Evolutionary conservation across 768 basidiomycete genomes (phyloP), one percentile per base, ranked within the genome.

Genomic region (Rhodotorula diobovata): DNA sequence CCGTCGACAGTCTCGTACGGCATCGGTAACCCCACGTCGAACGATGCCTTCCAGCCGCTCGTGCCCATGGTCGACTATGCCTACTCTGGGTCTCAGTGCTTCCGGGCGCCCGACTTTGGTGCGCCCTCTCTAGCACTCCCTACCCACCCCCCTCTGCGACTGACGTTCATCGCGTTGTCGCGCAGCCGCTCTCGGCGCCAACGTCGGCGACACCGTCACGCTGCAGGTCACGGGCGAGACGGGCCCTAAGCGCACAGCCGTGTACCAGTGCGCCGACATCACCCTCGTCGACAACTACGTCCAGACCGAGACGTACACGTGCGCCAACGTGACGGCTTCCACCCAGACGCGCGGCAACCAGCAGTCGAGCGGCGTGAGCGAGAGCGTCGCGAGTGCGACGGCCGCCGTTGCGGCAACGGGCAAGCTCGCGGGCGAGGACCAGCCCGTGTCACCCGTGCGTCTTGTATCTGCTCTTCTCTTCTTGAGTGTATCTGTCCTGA

Each of bases 221-320:
- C 63, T 77, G 37, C 61, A 73, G 65, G 54, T 73, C 56, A 72
- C 70, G 54, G 75, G 71, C 53, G 68, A 77, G 59, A 73, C 74
- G 7, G 60, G 73, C 60, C 32, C 30, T 5, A 32, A 54, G 43
- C 32, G 41, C 25, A 61, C 59, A 41, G 61, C 72, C 57, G 68
- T 65, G 61, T 76, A 75, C 65, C 66, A 75, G 45, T 78, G 77
- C 45, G 77, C 77, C 60, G 77, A 78, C 56, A 64, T 78, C 61
- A 73, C 46, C 16, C 70, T 78, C 23, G 73, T 76, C 46, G 66
- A 54, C 2, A 21, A 43, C 9, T 76, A 66, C 48, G 67, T 66
- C 50, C 46, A 70, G 4, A 63, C 67, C 30, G n/a, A 64, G 21
- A 59, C 61, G 11, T 76, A 75, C 61, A 66, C 67, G 37, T 78